phyloP scores from a whole-genome alignment of 179 eudicot genomes.

The Vitellaria paradoxa region DNA sequence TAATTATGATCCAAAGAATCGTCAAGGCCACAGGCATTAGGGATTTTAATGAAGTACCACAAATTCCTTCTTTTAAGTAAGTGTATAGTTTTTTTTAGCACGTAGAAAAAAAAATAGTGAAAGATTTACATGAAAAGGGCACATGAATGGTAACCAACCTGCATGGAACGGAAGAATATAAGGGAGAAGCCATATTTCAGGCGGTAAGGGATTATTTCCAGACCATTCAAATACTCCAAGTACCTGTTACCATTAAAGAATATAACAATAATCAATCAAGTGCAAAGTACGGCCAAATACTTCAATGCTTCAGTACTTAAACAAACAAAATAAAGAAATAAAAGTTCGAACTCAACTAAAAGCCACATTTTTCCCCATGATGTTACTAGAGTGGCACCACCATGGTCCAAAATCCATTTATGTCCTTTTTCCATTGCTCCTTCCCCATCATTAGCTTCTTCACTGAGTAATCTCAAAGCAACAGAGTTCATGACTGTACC shows the following conservation, averaged over 20 bases:
- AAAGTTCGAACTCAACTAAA: slow-evolving; percentile 48
- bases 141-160: slow-evolving; percentile 38
- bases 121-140: neutral
- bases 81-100: neutral
- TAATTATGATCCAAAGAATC: too few species aligned
- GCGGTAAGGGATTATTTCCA: slow-evolving; percentile 94
- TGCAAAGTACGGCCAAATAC: neutral
- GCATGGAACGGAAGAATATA: slow-evolving; percentile 85
- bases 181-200: slow-evolving; percentile 91
- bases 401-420: slow-evolving; percentile 80
- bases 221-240: slow-evolving; percentile 92
- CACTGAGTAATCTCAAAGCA: slow-evolving; percentile 84
- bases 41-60: too few species aligned
- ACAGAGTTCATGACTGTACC: slow-evolving; percentile 79
- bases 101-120: neutral
- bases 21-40: too few species aligned
- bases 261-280: too few species aligned
- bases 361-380: slow-evolving; percentile 99
- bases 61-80: neutral
- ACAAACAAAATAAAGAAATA: slow-evolving; percentile 15
- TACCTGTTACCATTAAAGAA: slow-evolving; percentile 39
- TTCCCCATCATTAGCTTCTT: slow-evolving; percentile 68
- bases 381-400: slow-evolving; percentile 77
- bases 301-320: neutral
- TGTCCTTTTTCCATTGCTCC: slow-evolving; percentile 81